Base-by-base conservation (phyloP, 2,329 filamentous ascomycete genomes). In the Truncatella angustata region DNA sequence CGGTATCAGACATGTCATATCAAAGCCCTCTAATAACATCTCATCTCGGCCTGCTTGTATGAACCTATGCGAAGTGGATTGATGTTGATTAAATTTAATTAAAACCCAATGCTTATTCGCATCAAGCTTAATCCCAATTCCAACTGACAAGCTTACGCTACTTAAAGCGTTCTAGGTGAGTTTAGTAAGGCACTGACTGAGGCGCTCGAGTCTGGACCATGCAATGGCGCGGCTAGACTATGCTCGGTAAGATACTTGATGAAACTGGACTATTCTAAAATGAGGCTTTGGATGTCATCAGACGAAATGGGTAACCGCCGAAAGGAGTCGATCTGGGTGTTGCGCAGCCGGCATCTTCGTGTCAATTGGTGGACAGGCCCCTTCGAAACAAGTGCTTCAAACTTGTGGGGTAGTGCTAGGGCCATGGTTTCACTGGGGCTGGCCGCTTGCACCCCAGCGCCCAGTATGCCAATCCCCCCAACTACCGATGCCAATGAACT, bases 321-420 rank as follows among this genome's bases (percentile, higher is more conserved):
- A 32, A 14, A 40, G n/a, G 7, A 18, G 11, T 23, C 24, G 40
- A 44, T 24, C 4, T 11, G 0, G 21, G 28, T 23, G 23, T 26
- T 44, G 21, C 23, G 23, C 24, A 16, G 21, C 4, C 40, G 21
- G 24, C 23, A n/a, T 20, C 20, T n/a, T 24, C 20, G 40, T 44
- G n/a, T 44, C 40, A 28, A 44, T 44, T 44, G 40, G 40, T 44
- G 40, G 40, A 21, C 24, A 24, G 40, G 23, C 40, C 40, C 23
- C 14, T n/a, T 44, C 40, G 40, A 44, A 44, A 44, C 40, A 24
- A 23, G 40, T 44, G 40, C 40, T 44, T 44, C 40, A 44, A 44
- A 44, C 28, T n/a, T 44, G 40, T 44, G 40, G 40, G 40, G 40
- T 44, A 44, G 16, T 9, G 39, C 23, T 24, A 44, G 40, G 40